Percentiles rank a stretch among this genome's conserved stretches.
These are phyloP conservation scores for Lactarius evosmus DNA, from an alignment of 768 basidiomycete genomes.

Conservation along the genomic window DNA sequence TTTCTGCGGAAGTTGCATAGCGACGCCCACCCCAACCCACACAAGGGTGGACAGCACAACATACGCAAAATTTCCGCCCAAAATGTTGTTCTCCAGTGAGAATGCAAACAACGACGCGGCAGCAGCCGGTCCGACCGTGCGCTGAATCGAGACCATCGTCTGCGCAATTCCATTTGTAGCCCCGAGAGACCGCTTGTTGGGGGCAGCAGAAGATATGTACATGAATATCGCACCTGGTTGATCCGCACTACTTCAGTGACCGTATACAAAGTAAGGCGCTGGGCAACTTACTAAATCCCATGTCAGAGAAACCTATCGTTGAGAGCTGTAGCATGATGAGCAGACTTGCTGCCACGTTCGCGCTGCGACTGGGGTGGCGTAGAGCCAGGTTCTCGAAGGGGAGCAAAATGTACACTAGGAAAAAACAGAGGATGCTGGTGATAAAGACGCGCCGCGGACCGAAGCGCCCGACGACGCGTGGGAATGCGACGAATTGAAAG, in stretches of 20 bases:
- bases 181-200: constrained; percentile 62
- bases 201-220: constrained; percentile 60
- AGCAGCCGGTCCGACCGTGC: constrained; percentile 51
- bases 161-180: constrained; percentile 58
- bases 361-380: background rate
- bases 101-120: constrained; percentile 65
- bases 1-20: constrained; percentile 6
- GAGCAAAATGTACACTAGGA: constrained; percentile 33
- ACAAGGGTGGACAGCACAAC: constrained; percentile 4
- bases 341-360: background rate
- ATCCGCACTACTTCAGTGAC: constrained; percentile 23
- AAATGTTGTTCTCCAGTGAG: constrained; percentile 45
- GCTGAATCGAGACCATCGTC: constrained; percentile 39
- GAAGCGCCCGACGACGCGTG: constrained; percentile 36
- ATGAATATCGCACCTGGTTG: constrained; percentile 62
- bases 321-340: constrained; percentile 14
- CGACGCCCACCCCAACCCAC: background rate
- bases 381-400: constrained; percentile 27
- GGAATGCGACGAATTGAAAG: constrained; percentile 41
- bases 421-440: constrained; percentile 29
- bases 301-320: constrained; percentile 1
- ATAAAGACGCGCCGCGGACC: constrained; percentile 39
- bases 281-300: constrained; percentile 18
- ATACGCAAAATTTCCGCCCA: constrained; percentile 41
- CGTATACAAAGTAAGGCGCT: background rate